Conservation (phyloP, 2,329 filamentous ascomycete genomes). For the Lachnellula willkommii region DNA sequence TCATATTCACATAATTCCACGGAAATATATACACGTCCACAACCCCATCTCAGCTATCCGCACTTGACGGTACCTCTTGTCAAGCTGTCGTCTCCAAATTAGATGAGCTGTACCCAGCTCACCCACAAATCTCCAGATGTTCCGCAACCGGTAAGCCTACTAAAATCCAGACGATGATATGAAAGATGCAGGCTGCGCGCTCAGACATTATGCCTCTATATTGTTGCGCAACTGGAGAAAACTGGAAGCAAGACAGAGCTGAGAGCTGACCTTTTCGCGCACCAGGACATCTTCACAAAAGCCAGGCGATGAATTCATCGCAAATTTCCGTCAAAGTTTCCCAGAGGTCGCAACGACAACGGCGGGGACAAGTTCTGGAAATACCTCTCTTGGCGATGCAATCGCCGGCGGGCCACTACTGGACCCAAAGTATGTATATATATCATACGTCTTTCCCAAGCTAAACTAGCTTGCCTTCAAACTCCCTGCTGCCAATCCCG, state of each 20-base stretch:
- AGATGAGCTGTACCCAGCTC: slow-evolving; percentile 18
- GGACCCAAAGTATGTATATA: slow-evolving; percentile 21
- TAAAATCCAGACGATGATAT: neutral
- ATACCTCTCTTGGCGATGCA: slow-evolving; percentile 17
- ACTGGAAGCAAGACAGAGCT: slow-evolving; percentile 5
- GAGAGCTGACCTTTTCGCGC: slow-evolving; percentile 13
- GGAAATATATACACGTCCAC: neutral
- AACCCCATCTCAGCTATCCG: neutral
- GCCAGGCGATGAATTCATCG: slow-evolving; percentile 77
- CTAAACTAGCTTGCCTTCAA: neutral
- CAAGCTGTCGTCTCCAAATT: slow-evolving; percentile 10
- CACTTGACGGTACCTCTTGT: neutral
- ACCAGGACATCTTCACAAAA: slow-evolving; percentile 67
- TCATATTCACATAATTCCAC: neutral
- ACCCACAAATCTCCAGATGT: slow-evolving; percentile 27
- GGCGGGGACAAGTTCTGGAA: slow-evolving; percentile 39
- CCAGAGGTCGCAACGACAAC: slow-evolving; percentile 58
- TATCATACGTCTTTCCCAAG: slow-evolving; percentile 2
- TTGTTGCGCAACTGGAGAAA: neutral
- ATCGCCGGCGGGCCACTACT: slow-evolving; percentile 26
- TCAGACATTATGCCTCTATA: neutral
- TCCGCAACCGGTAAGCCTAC: slow-evolving; percentile 33
- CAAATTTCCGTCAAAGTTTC: slow-evolving; percentile 78
- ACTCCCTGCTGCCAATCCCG: neutral
- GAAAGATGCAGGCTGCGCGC: neutral